Conservation (phyloP, 1,139 yeast species). For the Suhomyces terraborum region DNA sequence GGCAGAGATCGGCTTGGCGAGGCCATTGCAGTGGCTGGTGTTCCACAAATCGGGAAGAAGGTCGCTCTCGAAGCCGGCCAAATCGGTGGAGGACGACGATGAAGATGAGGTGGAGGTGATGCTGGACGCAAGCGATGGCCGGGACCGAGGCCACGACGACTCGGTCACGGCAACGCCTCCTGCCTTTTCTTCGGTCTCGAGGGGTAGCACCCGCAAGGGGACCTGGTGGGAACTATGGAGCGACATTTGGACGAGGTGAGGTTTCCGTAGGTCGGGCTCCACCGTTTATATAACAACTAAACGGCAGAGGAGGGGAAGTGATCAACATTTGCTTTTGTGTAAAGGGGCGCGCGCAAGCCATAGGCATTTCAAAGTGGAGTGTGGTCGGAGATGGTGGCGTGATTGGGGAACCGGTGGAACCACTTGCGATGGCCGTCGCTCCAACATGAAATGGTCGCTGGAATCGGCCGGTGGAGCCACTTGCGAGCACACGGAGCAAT, state of each 20-base stretch:
- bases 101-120: slow-evolving; percentile 28
- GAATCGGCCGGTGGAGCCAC: background rate
- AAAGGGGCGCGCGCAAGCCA: slow-evolving; percentile 13
- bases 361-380: slow-evolving; percentile 4
- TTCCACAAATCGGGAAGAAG: slow-evolving; percentile 43
- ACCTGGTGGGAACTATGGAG: slow-evolving; percentile 15
- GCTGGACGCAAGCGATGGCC: slow-evolving; percentile 19
- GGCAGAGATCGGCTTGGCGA: slow-evolving; percentile 8
- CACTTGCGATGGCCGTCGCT: slow-evolving; percentile 1
- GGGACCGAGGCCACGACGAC: slow-evolving; percentile 3
- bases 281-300: slow-evolving; percentile 10
- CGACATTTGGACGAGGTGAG: slow-evolving; percentile 3
- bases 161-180: background rate
- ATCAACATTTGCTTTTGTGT: slow-evolving; percentile 14
- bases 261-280: background rate
- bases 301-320: slow-evolving; percentile 14
- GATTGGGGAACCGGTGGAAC: slow-evolving; percentile 3
- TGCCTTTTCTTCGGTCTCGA: slow-evolving; percentile 11
- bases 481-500: no score
- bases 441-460: background rate
- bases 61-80: slow-evolving; percentile 28
- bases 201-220: slow-evolving; percentile 18
- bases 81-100: slow-evolving; percentile 19
- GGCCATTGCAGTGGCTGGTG: slow-evolving; percentile 19
- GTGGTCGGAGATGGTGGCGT: slow-evolving; percentile 11